Conservation (phyloP, 805 yeast genomes). For the Kazachstania bromeliacearum region DNA sequence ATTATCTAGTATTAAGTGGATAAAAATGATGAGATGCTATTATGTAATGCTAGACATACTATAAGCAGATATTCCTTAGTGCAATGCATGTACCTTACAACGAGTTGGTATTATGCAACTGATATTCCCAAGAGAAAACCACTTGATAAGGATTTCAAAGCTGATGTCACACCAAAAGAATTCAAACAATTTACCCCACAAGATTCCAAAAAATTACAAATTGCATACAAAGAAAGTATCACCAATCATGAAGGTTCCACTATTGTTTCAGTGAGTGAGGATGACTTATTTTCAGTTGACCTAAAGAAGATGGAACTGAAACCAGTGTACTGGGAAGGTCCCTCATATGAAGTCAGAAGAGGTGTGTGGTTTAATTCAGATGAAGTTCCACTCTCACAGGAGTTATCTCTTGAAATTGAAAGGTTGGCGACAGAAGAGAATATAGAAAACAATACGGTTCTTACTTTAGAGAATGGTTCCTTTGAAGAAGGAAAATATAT, state of each 20-base stretch:
- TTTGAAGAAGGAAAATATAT: conserved; percentile 12
- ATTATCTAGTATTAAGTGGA: no score
- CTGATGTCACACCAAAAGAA: conserved; percentile 42
- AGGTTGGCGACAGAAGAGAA: conserved; percentile 5
- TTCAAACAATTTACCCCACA: conserved; percentile 57
- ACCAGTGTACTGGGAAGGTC: conserved; percentile 87
- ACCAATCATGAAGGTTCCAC: conserved; percentile 11
- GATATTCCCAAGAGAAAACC: conserved; percentile 71
- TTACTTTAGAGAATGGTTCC: conserved; percentile 1
- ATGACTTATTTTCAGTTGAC: conserved; percentile 66
- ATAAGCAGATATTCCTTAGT: no score
- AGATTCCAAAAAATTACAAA: conserved; percentile 59
- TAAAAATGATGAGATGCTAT: no score
- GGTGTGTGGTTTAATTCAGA: conserved; percentile 72
- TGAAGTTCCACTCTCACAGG: conserved; percentile 44
- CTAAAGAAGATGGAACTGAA: conserved; percentile 41
- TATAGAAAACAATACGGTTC: conserved; percentile 1
- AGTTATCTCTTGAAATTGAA: conserved; percentile 52
- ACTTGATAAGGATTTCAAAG: conserved; percentile 42
- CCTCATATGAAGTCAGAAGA: conserved; percentile 69
- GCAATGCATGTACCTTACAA: no score
- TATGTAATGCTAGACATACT: no score
- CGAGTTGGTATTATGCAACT: conserved; percentile 71
- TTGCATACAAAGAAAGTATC: conserved; percentile 25
- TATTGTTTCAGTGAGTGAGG: conserved; percentile 62